These are phyloP conservation scores for Recurvomyces mirabilis DNA, from an alignment of 495 filamentous ascomycete genomes.

Conservation along the genomic window DNA sequence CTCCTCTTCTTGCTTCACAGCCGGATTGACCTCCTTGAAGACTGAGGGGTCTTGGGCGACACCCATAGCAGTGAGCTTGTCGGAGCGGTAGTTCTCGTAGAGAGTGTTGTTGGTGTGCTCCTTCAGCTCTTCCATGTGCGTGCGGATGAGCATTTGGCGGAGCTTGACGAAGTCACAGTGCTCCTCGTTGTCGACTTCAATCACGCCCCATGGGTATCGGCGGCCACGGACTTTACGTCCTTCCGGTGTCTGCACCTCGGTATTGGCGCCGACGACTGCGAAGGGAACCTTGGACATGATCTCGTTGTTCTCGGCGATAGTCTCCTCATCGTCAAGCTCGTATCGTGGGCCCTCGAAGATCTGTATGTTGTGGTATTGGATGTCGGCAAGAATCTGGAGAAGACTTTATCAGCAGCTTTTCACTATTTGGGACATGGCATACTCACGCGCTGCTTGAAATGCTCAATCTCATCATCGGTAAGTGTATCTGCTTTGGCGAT, in stretches of 20 bases:
- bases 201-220: constrained; percentile 95
- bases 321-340: constrained; percentile 97
- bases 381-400: constrained; percentile 84
- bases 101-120: constrained; percentile 98
- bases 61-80: constrained; percentile 97
- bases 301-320: constrained; percentile 98
- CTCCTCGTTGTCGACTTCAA: constrained; percentile 99
- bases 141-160: constrained; percentile 98
- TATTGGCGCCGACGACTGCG: constrained; percentile 91
- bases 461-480: constrained; percentile 87
- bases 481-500: constrained; percentile 97
- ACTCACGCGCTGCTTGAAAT: constrained; percentile 89
- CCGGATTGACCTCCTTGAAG: constrained; percentile 99
- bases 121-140: constrained; percentile 99
- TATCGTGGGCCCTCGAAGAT: constrained; percentile 98
- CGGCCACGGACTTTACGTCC: constrained; percentile 94
- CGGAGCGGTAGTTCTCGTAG: constrained; percentile 98
- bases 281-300: constrained; percentile 99
- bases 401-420: background rate
- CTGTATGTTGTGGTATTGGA: constrained; percentile 89
- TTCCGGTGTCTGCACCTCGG: constrained; percentile 79
- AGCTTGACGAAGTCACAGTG: constrained; percentile 99
- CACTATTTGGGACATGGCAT: background rate
- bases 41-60: constrained; percentile 96
- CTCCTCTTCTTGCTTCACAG: constrained; percentile 99